Base-by-base conservation (phyloP, 108 stramenopile species). In the Pseudonitzschia pungens region DNA sequence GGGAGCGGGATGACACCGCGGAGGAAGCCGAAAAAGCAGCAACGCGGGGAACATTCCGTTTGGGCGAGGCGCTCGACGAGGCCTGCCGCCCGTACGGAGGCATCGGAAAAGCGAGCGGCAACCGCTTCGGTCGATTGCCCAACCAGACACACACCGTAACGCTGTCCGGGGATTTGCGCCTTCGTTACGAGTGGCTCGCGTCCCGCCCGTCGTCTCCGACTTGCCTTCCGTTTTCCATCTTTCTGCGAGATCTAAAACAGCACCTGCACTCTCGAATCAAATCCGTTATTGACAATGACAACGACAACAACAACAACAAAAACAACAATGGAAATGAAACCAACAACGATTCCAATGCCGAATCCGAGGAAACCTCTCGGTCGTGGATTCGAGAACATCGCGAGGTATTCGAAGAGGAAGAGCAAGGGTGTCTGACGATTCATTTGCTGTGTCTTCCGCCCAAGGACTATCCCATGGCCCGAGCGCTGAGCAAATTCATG, bases 401-500 rank as follows among this genome's bases (percentile, higher is more conserved):
- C n/a, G 31, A 55, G 33, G 27, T 71, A 28, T 72, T 81, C 27
- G 59, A 77, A 16, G 55, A 78, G 4, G 91, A 92, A 76, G 86
- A 92, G 68, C 77, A 86, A 31, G 91, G 91, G 2, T 86, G 77
- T 60, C 65, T 92, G 43, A 66, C 76, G 11, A 67, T 85, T 67
- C 87, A 89, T 70, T 56, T 89, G 26, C 33, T 87, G 16, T 65
- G 81, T 67, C 44, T 83, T 40, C 84, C 87, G 10, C 68, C 75
- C 31, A 64, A 57, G 0, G 41, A 65, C 16, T 40, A 67, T 31
- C 26, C 33, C 0, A 54, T 70, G 51, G 29, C 26, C 9, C 26
- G 4, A 6, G 66, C 66, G 8, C 28, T 50, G 26, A 28, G 28
- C n/a, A 32, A 31, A 0, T 28, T 15, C 12, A 0, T 71, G 16